Conservation (phyloP, 495 filamentous ascomycete species). For the Hyaloscypha finlandica region DNA sequence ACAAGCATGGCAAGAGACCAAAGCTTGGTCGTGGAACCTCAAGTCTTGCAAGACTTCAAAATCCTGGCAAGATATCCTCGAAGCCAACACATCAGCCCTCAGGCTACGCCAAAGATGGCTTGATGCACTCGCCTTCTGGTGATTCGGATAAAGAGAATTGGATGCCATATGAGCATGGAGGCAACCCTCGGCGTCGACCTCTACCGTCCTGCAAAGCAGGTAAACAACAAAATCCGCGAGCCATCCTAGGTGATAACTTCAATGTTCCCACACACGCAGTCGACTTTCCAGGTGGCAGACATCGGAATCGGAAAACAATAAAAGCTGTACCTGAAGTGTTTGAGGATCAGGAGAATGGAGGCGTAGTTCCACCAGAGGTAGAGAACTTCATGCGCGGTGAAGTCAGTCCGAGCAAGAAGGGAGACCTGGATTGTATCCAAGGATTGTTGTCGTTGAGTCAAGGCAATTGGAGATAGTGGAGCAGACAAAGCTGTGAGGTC, state of each 20-base stretch:
- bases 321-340: conserved; percentile 27
- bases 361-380: conserved; percentile 56
- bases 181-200: conserved; percentile 35
- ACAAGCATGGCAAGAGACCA: conserved; percentile 58
- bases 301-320: conserved; percentile 22
- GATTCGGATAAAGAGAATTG: conserved; percentile 97
- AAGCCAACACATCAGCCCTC: conserved; percentile 20
- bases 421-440: conserved; percentile 77
- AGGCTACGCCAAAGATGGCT: conserved; percentile 12
- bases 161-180: conserved; percentile 40
- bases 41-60: conserved; percentile 69
- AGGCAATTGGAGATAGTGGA: conserved; percentile 48
- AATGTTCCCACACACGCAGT: conserved; percentile 39
- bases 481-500: not conserved
- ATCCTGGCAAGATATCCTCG: conserved; percentile 11
- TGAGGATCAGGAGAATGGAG: conserved; percentile 39
- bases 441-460: conserved; percentile 71
- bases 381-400: conserved; percentile 67
- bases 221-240: conserved; percentile 16
- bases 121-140: conserved; percentile 38
- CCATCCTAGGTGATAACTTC: conserved; percentile 38
- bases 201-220: conserved; percentile 22
- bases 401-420: conserved; percentile 58
- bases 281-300: conserved; percentile 22
- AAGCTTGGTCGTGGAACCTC: conserved; percentile 66